Conservation (phyloP, 441 rosid genomes). For the Gossypium gossypioides region DNA sequence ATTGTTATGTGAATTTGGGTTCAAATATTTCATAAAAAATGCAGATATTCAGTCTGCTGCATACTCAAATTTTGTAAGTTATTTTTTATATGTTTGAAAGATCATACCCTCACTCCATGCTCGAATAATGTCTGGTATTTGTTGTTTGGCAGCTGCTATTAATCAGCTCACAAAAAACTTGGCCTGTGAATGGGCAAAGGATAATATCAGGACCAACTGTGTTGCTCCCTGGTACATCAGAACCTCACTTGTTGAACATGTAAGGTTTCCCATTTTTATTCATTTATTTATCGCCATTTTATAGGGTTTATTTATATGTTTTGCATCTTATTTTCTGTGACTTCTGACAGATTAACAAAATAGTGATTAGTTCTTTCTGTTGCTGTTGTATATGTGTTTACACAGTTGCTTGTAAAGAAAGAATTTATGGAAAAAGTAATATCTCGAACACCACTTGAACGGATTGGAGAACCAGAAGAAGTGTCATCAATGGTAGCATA, state of each 20-base stretch:
- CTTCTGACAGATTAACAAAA: background rate
- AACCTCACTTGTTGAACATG: conserved; percentile 64
- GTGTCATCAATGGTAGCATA: conserved; percentile 66
- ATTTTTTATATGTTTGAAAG: no score
- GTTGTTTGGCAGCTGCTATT: conserved; percentile 46
- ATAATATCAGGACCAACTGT: conserved; percentile 66
- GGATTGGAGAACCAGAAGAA: conserved; percentile 68
- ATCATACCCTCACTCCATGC: no score
- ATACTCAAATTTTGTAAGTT: no score
- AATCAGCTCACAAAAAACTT: conserved; percentile 72
- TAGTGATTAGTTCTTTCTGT: background rate
- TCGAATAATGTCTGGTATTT: background rate
- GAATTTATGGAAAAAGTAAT: conserved; percentile 37
- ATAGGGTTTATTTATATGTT: background rate
- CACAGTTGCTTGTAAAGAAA: conserved; percentile 55
- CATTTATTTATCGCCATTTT: background rate
- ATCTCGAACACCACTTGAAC: conserved; percentile 60
- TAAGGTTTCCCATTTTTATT: conserved; percentile 21
- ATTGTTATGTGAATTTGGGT: no score
- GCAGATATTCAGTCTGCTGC: no score
- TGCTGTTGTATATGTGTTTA: background rate
- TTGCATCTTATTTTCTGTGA: background rate
- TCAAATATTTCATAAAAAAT: no score
- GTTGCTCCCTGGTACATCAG: conserved; percentile 80
- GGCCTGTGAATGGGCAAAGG: conserved; percentile 91